phyloP scores from a whole-genome alignment of 2,329 filamentous ascomycete species.

The Talaromyces piceae region DNA sequence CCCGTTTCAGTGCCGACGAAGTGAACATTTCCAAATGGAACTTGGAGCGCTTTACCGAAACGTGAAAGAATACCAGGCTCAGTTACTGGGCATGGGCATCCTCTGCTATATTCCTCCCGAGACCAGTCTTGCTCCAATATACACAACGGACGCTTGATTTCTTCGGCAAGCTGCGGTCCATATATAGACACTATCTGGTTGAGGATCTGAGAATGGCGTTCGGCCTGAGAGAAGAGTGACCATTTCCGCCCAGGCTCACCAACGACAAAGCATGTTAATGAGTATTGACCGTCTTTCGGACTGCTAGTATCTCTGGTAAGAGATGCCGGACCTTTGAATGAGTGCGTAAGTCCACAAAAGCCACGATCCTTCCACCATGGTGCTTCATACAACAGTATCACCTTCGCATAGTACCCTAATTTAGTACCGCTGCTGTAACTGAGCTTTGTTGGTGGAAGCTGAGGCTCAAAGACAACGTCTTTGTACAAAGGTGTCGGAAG shows the following conservation, averaged over 20 bases:
- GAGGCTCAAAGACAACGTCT: slow-evolving; percentile 42
- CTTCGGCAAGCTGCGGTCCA: slow-evolving; percentile 1
- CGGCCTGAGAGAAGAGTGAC: slow-evolving; percentile 27
- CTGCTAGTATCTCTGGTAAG: slow-evolving; percentile 39
- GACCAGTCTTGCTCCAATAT: slow-evolving; percentile 33
- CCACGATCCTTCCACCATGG: slow-evolving; percentile 40
- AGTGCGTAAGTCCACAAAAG: slow-evolving; percentile 34
- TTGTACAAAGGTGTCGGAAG: slow-evolving; percentile 42
- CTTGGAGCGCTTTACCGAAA: slow-evolving; percentile 26
- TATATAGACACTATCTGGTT: neutral
- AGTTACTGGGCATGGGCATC: slow-evolving; percentile 34
- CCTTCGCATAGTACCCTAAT: neutral
- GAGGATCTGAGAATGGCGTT: slow-evolving; percentile 14
- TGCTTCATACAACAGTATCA: slow-evolving; percentile 21
- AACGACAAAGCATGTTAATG: slow-evolving; percentile 36
- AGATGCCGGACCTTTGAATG: slow-evolving; percentile 31
- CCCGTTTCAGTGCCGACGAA: slow-evolving; percentile 51
- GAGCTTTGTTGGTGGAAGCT: slow-evolving; percentile 38
- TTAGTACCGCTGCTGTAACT: slow-evolving; percentile 4
- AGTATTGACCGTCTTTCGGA: slow-evolving; percentile 16
- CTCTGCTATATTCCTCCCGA: slow-evolving; percentile 31
- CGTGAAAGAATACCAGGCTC: slow-evolving; percentile 33
- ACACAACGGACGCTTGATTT: slow-evolving; percentile 22
- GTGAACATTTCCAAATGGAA: slow-evolving; percentile 37
- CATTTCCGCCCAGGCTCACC: slow-evolving; percentile 18